Base-by-base conservation (phyloP, 2,329 filamentous ascomycete genomes). In the Fusarium falciforme region DNA sequence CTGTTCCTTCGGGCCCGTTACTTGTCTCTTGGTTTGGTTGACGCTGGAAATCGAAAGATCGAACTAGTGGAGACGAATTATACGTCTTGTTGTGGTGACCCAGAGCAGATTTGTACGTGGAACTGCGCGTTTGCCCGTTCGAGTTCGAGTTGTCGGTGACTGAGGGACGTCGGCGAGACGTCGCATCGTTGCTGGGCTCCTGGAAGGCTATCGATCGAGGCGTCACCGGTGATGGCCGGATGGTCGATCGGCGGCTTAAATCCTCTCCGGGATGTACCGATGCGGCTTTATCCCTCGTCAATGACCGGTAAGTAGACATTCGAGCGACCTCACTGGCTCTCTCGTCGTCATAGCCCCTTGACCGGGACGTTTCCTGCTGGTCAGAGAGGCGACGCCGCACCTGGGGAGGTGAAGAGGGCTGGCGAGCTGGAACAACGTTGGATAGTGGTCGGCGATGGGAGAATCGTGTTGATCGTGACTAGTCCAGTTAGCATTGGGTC, bases 1-100 rank as follows among this genome's bases (percentile, higher is more conserved):
- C 94, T 0, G 94, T 95, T 10, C 92, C 92, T 78, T 95, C 92
- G 31, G 85, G 76, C 20, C 82, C 84, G 67, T 89, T 84, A 47
- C 80, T 73, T 11, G 72, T 65, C 36, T 84, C 82, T 11, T 75
- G 57, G 5, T 61, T 71, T n/a, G 76, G 71, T 17, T 79, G 77
- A 12, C 69, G 74, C n/a, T 79, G 79, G 17, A 81, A 77, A 27
- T 84, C 82, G 31, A 82, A 80, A 4, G 81, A 82, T 52, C 79
- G 85, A 11, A 87, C 89, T 59, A 92, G 82, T 3, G 91, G 90
- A 2, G 90, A 92, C 3, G 91, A 90, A 79, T 88, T 89, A 76
- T 89, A 90, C 0, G 85, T 71, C 59, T 82, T 83, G 64, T 65
- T 74, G 25, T 82, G 77, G 27, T 80, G 66, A 11, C 68, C 75